Conservation (phyloP, 345 rosid genomes). For the Sonneratia alba region DNA sequence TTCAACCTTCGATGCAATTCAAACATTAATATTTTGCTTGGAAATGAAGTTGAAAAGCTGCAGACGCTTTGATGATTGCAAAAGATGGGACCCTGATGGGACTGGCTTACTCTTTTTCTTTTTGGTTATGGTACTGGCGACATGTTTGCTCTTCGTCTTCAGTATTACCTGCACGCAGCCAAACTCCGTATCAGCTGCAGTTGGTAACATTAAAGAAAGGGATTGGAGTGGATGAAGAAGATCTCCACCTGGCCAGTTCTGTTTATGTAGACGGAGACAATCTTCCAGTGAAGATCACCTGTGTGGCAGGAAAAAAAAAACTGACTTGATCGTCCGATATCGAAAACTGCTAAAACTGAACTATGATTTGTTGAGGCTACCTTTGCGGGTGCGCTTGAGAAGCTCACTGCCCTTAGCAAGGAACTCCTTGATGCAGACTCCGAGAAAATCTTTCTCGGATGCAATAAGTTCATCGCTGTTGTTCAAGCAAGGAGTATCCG, state of each 20-base stretch:
- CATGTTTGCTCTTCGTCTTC: conserved; percentile 88
- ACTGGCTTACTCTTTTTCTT: conserved; percentile 67
- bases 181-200: neutral
- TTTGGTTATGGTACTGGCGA: conserved; percentile 71
- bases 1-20: neutral
- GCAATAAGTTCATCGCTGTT: conserved; percentile 41
- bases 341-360: neutral
- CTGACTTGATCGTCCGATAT: neutral
- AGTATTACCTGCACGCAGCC: conserved; percentile 46
- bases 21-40: neutral
- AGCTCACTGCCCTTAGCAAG: conserved; percentile 81
- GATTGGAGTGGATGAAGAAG: neutral
- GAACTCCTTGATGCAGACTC: conserved; percentile 49
- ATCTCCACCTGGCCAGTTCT: conserved; percentile 40
- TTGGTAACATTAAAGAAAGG: neutral
- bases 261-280: conserved; percentile 74
- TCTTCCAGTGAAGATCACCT: conserved; percentile 97
- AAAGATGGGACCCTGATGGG: neutral
- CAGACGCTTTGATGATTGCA: too few species aligned
- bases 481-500: conserved; percentile 25
- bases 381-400: conserved; percentile 89
- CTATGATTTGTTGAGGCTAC: conserved; percentile 15
- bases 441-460: conserved; percentile 48
- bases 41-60: neutral
- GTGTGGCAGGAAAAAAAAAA: conserved; percentile 10